Base-by-base conservation (phyloP, 164 flowering plant genomes). In the Warburgia ugandensis region DNA sequence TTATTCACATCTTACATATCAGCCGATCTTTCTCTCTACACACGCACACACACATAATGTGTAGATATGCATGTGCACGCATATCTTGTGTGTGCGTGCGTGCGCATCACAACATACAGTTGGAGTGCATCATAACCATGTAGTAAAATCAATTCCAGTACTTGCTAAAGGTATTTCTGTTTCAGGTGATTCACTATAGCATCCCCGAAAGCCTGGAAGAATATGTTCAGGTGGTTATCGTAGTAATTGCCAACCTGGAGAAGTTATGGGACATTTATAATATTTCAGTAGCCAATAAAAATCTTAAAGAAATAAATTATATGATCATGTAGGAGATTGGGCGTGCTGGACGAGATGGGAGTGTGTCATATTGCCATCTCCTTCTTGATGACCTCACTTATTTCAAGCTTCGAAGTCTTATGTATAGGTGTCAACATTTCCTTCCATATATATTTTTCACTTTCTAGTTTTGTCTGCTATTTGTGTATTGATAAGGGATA, bases 201-300 rank as follows among this genome's bases (percentile, higher is more conserved):
- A 55, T 94, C 63, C 97, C 99, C 31, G 95, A 79, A 77, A 94
- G 94, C 71, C 73, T 94, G 74, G 99, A 94, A 74, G 94, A 84
- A 67, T 94, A 89, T 70, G 99, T 94, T 45, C 97, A 94, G 95
- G 98, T 91, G 48, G 20, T 48, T 46, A 21, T 51, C 6, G 22
- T 25, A 6, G 26, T 51, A 48, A 46, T 39, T 50, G 6, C 46
- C 22, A 42, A 40, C 6, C 13, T 17, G 4, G 42, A 28, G 32
- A 48, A 36, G 32, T 54, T 51, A 11, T 46, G 16, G 17, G 22
- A 14, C 17, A 39, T 32, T 22, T 13, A 3, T 29, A 26, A 29
- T n/a, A 2, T 11, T 14, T 37, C 2, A 14, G 2, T n/a, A 1
- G 4, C 12, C 11, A 3, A 4, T 4, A 37, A n/a, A n/a, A 26